These are phyloP conservation scores for Nakazawaea holstii DNA, from an alignment of 805 yeast species.

Conservation along the genomic window DNA sequence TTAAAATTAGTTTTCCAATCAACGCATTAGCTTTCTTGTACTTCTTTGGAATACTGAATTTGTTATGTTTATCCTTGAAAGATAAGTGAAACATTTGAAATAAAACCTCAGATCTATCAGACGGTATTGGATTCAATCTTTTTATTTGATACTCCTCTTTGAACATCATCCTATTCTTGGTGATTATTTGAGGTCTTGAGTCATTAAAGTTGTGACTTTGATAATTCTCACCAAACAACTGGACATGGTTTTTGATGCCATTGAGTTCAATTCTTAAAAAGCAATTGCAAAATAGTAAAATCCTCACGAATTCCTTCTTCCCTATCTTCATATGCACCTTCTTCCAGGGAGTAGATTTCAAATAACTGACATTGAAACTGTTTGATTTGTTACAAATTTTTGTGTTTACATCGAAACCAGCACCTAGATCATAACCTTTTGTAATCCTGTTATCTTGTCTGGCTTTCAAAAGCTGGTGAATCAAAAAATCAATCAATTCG, in stretches of 20 bases:
- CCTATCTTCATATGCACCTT: conserved; percentile 35
- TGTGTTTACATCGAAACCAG: conserved; percentile 20
- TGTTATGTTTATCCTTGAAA: conserved; percentile 5
- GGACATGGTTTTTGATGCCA: conserved; percentile 21
- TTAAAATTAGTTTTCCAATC: conserved; percentile 21
- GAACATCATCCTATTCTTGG: conserved; percentile 22
- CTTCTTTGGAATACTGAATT: conserved; percentile 17
- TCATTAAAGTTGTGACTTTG: background rate
- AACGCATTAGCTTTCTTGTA: conserved; percentile 17
- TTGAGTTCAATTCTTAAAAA: conserved; percentile 14
- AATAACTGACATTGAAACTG: conserved; percentile 31
- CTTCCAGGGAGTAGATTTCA: conserved; percentile 43
- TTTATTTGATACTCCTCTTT: conserved; percentile 14
- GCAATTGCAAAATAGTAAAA: conserved; percentile 33
- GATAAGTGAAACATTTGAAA: conserved; percentile 12
- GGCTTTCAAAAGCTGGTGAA: conserved; percentile 24
- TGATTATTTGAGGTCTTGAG: conserved; percentile 6
- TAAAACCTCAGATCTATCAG: conserved; percentile 10
- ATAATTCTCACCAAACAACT: conserved; percentile 21
- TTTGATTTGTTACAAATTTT: conserved; percentile 25
- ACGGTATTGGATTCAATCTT: conserved; percentile 20
- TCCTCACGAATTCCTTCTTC: conserved; percentile 27
- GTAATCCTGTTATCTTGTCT: conserved; percentile 32
- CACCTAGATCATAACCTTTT: conserved; percentile 37
- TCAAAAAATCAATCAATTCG: conserved; percentile 37